Conservation (phyloP, 208 protist species). For the Leishmania arabica region DNA sequence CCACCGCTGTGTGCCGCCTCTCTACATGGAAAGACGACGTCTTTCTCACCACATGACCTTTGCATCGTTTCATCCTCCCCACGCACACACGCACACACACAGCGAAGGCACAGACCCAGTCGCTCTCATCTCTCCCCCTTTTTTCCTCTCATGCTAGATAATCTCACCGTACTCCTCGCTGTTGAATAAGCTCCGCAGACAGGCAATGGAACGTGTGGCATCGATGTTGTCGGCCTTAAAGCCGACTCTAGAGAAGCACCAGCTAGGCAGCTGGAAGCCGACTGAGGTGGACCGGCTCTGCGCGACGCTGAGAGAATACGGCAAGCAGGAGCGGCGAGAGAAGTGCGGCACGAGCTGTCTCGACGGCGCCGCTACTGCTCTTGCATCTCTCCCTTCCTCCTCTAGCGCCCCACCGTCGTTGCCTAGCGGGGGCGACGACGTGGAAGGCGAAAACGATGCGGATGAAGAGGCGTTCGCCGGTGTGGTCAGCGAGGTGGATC, state of each 20-base stretch:
- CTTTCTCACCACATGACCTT: too few relatives aligned
- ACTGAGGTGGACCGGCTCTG: conserved; percentile 26
- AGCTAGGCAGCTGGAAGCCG: conserved; percentile 14
- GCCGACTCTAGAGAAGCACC: conserved; percentile 20
- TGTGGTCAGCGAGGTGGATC: conserved; percentile 51
- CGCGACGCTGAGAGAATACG: conserved; percentile 24
- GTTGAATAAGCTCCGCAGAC: neutral
- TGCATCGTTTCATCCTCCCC: neutral
- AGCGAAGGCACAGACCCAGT: neutral
- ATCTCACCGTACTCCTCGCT: neutral
- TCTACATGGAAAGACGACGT: too few relatives aligned
- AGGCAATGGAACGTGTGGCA: conserved; percentile 17
- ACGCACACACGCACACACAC: neutral
- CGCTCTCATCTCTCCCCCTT: too few relatives aligned
- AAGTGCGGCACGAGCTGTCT: neutral
- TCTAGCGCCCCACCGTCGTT: neutral
- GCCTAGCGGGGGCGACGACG: conserved; percentile 5
- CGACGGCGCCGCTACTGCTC: neutral
- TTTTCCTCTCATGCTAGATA: neutral
- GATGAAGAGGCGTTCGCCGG: conserved; percentile 35
- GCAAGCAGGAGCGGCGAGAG: neutral
- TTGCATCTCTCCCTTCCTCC: neutral
- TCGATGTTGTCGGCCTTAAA: conserved; percentile 16
- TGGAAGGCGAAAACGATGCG: conserved; percentile 4
- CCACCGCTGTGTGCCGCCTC: neutral